These are phyloP conservation scores for Panellus pusillus DNA, from an alignment of 768 basidiomycete genomes.

Conservation along the genomic window DNA sequence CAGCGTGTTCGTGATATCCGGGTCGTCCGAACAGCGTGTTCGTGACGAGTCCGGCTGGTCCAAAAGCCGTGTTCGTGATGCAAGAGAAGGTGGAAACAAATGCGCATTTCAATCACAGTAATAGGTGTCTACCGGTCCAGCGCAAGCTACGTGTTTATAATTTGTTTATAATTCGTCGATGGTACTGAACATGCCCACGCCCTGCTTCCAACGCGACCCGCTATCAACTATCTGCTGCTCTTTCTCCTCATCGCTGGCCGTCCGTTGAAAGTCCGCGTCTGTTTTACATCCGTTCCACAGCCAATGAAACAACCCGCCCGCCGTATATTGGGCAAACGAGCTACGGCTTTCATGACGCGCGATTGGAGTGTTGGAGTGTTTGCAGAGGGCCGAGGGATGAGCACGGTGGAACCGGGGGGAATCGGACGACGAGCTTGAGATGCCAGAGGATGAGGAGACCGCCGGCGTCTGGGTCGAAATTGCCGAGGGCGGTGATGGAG, in stretches of 20 bases:
- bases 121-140: too few relatives aligned
- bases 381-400: slow-evolving; percentile 24
- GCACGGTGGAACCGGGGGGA: slow-evolving; percentile 26
- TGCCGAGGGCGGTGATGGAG: slow-evolving; percentile 27
- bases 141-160: too few relatives aligned
- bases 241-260: neutral
- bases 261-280: neutral
- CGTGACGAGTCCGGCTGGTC: too few relatives aligned
- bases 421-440: slow-evolving; percentile 22
- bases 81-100: too few relatives aligned
- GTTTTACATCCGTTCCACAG: slow-evolving; percentile 17
- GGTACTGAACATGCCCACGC: too few relatives aligned
- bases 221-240: too few relatives aligned
- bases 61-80: too few relatives aligned
- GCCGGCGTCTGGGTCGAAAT: slow-evolving; percentile 21
- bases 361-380: neutral
- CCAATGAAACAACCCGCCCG: slow-evolving; percentile 22
- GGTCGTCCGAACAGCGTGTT: too few relatives aligned
- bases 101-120: too few relatives aligned
- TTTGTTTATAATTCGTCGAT: too few relatives aligned
- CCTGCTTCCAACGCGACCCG: too few relatives aligned
- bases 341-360: slow-evolving; percentile 1
- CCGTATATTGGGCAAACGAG: slow-evolving; percentile 22
- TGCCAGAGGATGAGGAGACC: slow-evolving; percentile 29
- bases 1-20: too few relatives aligned